Conservation (phyloP, 2,329 filamentous ascomycete genomes). For the Claviceps sorghi region DNA sequence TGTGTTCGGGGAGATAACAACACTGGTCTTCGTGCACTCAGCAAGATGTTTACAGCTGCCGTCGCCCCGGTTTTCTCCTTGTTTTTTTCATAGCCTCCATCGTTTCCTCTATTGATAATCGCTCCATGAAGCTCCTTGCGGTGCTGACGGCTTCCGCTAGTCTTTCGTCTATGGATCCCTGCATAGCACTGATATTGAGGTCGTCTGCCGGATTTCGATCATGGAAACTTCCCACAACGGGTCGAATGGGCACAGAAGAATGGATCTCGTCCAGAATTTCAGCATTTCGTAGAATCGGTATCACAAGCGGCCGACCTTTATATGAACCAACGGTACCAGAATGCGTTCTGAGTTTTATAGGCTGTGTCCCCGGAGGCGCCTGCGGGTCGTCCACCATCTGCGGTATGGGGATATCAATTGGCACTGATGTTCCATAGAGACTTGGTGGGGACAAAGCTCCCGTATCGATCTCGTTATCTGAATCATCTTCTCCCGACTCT, state of each 20-base stretch:
- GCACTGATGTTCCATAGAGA: slow-evolving; percentile 29
- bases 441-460: slow-evolving; percentile 1
- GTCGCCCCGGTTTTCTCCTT: slow-evolving; percentile 5
- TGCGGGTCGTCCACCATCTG: slow-evolving; percentile 9
- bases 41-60: slow-evolving; percentile 8
- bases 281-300: slow-evolving; percentile 35
- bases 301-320: slow-evolving; percentile 36
- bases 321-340: slow-evolving; percentile 37
- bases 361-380: slow-evolving; percentile 16
- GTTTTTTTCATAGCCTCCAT: slow-evolving; percentile 15
- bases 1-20: not conserved
- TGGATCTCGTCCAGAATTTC: slow-evolving; percentile 34
- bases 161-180: slow-evolving; percentile 22
- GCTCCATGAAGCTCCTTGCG: slow-evolving; percentile 33
- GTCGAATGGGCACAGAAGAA: slow-evolving; percentile 32
- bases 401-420: slow-evolving; percentile 21
- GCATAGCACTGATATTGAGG: slow-evolving; percentile 28
- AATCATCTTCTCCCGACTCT: slow-evolving; percentile 16
- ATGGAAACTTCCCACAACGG: slow-evolving; percentile 39
- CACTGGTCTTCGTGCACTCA: not conserved
- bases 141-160: slow-evolving; percentile 24
- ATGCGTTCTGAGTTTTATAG: slow-evolving; percentile 20
- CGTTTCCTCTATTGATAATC: slow-evolving; percentile 34
- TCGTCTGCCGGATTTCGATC: slow-evolving; percentile 36
- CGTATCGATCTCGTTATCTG: slow-evolving; percentile 1